A percentile compares a stretch with the other conserved stretches of the same genome.
phyloP scores from a whole-genome alignment of 768 basidiomycete species.

The Terana coerulea region DNA sequence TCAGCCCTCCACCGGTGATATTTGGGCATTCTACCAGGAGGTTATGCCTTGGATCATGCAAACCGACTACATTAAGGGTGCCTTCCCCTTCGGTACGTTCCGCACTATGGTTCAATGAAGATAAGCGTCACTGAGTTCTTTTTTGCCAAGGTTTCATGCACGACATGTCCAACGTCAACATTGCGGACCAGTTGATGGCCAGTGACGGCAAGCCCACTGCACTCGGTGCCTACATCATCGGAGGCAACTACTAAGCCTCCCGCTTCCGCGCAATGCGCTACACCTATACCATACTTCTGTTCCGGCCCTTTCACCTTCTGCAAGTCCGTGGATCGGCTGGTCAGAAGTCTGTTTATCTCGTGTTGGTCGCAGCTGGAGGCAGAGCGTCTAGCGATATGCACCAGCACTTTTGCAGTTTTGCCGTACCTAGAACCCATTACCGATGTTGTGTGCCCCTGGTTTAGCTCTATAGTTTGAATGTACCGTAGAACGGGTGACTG shows the following conservation, averaged over 20 bases:
- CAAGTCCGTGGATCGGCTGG: constrained; percentile 18
- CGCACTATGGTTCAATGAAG: not conserved
- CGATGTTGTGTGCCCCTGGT: not conserved
- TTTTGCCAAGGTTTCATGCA: constrained; percentile 46
- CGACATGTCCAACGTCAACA: constrained; percentile 54
- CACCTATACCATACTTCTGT: constrained; percentile 6
- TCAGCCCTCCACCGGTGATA: constrained; percentile 38
- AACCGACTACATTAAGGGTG: constrained; percentile 36
- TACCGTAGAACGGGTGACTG: not conserved
- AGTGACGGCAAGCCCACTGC: constrained; percentile 41
- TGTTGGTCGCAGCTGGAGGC: constrained; percentile 3
- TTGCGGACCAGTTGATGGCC: constrained; percentile 48
- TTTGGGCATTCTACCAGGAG: constrained; percentile 44
- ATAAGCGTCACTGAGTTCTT: not conserved
- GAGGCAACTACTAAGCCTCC: constrained; percentile 15
- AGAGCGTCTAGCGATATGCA: constrained; percentile 10
- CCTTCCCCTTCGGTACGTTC: constrained; percentile 62
- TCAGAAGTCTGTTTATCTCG: constrained; percentile 3
- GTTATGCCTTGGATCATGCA: constrained; percentile 44
- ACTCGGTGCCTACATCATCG: constrained; percentile 52
- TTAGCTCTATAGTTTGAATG: not conserved
- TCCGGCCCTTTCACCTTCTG: constrained; percentile 9
- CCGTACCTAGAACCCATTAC: not conserved
- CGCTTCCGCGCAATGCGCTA: not conserved
- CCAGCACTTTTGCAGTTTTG: too few relatives aligned